Percentiles rank a stretch among this genome's conserved stretches.
Conservation (phyloP, 1,284 basidiomycete genomes). For the Hortiboletus rubellus region DNA sequence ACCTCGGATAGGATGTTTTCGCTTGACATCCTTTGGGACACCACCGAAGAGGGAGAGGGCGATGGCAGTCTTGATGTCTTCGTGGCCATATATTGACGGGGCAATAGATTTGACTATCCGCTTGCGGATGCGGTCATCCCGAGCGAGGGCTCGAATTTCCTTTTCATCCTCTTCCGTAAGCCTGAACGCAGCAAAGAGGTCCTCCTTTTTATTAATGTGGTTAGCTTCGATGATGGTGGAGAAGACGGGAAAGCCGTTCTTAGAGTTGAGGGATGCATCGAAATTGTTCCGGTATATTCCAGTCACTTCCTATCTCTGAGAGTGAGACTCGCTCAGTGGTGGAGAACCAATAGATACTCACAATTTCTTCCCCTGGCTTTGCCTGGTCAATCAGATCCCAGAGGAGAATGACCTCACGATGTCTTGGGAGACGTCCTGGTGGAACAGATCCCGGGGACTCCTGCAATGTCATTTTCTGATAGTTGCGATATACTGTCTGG, state of each 20-base stretch:
- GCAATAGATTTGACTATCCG: slow-evolving; percentile 98
- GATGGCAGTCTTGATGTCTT: slow-evolving; percentile 98
- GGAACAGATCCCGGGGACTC: slow-evolving; percentile 99
- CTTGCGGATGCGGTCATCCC: slow-evolving; percentile 93
- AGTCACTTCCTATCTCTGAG: slow-evolving; percentile 75
- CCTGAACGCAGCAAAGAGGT: slow-evolving; percentile 92
- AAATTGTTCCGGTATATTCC: slow-evolving; percentile 99
- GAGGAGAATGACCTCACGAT: slow-evolving; percentile 94
- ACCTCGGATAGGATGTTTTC: slow-evolving; percentile 94
- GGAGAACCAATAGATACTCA: slow-evolving; percentile 41
- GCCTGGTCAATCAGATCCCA: slow-evolving; percentile 99
- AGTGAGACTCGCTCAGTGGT: slow-evolving; percentile 15
- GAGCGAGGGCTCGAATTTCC: slow-evolving; percentile 82
- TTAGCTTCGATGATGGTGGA: slow-evolving; percentile 98
- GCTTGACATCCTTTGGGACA: slow-evolving; percentile 92
- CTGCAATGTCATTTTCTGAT: slow-evolving; percentile 98
- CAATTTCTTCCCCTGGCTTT: slow-evolving; percentile 98
- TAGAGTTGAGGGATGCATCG: slow-evolving; percentile 95
- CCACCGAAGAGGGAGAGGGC: slow-evolving; percentile 95
- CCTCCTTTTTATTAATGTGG: slow-evolving; percentile 96
- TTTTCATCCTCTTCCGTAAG: slow-evolving; percentile 97
- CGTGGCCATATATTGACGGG: slow-evolving; percentile 98
- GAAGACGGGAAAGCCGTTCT: slow-evolving; percentile 99
- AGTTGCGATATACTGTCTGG: slow-evolving; percentile 98
- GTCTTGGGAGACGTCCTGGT: slow-evolving; percentile 92